Evolutionary conservation across 768 basidiomycete species (phyloP), one percentile per base, ranked within the genome.

Genomic region (Rhodocollybia butyracea): DNA sequence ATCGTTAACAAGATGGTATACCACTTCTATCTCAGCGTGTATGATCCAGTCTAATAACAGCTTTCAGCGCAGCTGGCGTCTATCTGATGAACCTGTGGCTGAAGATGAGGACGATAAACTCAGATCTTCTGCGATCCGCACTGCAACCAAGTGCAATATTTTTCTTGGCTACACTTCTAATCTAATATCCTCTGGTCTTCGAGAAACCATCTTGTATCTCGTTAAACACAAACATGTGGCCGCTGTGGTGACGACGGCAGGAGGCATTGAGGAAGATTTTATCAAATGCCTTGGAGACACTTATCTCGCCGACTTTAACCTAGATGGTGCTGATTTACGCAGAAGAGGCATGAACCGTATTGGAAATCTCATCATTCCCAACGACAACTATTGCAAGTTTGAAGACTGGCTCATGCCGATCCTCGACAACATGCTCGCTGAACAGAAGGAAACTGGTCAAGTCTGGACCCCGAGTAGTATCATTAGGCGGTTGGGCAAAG

Each of bases 321-420:
- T 97, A 54, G 89, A 95, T 59, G 97, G 97, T 13, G 91, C 93
- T 5, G 85, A 86, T 55, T 72, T 99, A 54, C 83, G 97, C 41
- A 85, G 77, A 66, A 81, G 83, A 57, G 97, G 97, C n/a, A 84
- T 99, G 81, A 99, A 99, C 64, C 84, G 97, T 32, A 94, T 98
- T 58, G 97, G 97, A 30, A 99, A 99, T 65, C 82, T 99, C 40
- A 75, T 99, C 55, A 85, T 99, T 2, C 97, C 97, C 3, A 99
- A 99, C 66, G 93, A 97, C 63, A 98, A 98, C 67, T 99, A 99
- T 71, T 98, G 97, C 84, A 89, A 91, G 64, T 99, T 98, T 62
- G 97, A 99, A 72, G 96, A 98, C 68, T 99, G 97, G 97, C 82
- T 98, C n/a, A 86, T 84, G 19, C 97, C 97, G 2, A 91, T 98